A percentile compares a stretch with the other conserved stretches of the same genome.
phyloP scores from a whole-genome alignment of 2,329 filamentous ascomycete species.

The Endoconidiophora polonica region DNA sequence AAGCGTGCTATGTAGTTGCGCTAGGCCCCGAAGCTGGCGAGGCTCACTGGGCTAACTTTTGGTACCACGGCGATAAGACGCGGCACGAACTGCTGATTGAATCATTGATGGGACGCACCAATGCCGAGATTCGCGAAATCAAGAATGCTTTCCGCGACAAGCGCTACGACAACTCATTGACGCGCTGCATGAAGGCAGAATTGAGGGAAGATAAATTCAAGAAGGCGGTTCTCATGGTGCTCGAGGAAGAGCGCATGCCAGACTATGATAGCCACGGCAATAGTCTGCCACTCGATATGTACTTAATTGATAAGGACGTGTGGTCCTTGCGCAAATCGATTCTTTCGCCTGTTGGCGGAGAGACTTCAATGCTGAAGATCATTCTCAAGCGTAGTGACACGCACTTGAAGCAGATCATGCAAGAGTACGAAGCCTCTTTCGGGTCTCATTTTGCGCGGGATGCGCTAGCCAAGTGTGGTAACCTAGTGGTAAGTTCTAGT shows the following conservation, averaged over 20 bases:
- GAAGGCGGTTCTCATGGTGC: conserved; percentile 62
- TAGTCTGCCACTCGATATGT: conserved; percentile 37
- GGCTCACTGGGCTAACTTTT: conserved; percentile 96
- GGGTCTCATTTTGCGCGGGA: conserved; percentile 72
- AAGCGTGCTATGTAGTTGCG: conserved; percentile 78
- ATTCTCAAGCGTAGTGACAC: conserved; percentile 64
- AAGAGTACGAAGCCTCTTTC: conserved; percentile 57
- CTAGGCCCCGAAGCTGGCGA: conserved; percentile 85
- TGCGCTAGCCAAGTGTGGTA: conserved; percentile 74
- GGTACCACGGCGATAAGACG: conserved; percentile 79
- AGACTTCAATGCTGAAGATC: conserved; percentile 73
- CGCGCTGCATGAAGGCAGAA: conserved; percentile 78
- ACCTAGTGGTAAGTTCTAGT: conserved; percentile 61
- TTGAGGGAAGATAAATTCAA: conserved; percentile 95
- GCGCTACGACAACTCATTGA: conserved; percentile 69
- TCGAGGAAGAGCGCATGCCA: conserved; percentile 73
- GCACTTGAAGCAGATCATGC: conserved; percentile 66
- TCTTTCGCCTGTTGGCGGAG: conserved; percentile 61
- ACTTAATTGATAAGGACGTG: conserved; percentile 54
- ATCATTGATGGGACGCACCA: conserved; percentile 74
- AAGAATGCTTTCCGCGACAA: conserved; percentile 83
- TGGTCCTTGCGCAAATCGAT: conserved; percentile 51
- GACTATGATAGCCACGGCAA: conserved; percentile 53
- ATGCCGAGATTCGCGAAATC: conserved; percentile 73
- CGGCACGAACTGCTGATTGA: conserved; percentile 85